phyloP scores from a whole-genome alignment of 2,329 filamentous ascomycete species.

The Akanthomyces uredinophilus region DNA sequence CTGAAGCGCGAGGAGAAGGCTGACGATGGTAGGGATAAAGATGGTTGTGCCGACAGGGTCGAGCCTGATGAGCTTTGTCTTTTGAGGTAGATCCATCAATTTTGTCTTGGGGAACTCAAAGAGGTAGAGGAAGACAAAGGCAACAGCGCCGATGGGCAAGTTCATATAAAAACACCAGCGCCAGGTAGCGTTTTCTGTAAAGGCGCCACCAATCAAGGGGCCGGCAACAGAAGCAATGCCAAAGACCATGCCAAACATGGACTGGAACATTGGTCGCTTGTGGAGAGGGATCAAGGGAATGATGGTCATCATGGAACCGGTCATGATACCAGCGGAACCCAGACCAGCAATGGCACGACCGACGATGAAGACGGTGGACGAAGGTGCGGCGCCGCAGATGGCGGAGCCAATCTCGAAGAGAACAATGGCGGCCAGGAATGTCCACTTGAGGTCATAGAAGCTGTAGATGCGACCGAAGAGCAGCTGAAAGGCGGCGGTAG shows the following conservation, averaged over 20 bases:
- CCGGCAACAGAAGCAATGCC: conserved; percentile 31
- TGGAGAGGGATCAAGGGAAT: conserved; percentile 55
- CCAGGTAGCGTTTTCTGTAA: conserved; percentile 16
- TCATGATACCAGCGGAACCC: conserved; percentile 53
- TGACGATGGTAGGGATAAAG: conserved; percentile 55
- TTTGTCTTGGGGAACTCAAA: conserved; percentile 37
- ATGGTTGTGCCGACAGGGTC: conserved; percentile 56
- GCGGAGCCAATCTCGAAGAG: conserved; percentile 51
- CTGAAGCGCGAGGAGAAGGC: conserved; percentile 57
- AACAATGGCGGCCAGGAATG: conserved; percentile 42
- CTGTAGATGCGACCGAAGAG: conserved; percentile 51
- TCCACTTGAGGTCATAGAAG: conserved; percentile 46
- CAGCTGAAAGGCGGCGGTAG: conserved; percentile 49
- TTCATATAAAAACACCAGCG: conserved; percentile 15
- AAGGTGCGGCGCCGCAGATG: conserved; percentile 51
- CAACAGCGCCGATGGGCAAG: conserved; percentile 33
- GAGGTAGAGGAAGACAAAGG: conserved; percentile 43
- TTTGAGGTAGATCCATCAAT: conserved; percentile 24
- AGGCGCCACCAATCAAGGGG: conserved; percentile 22
- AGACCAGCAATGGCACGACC: conserved; percentile 53
- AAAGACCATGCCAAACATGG: conserved; percentile 35
- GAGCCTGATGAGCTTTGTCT: conserved; percentile 45
- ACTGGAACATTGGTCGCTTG: conserved; percentile 55
- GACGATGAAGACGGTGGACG: conserved; percentile 48
- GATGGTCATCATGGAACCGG: conserved; percentile 52